Evolutionary conservation across 768 basidiomycete species (phyloP).

Genomic region (Leccinum barrowsii): DNA sequence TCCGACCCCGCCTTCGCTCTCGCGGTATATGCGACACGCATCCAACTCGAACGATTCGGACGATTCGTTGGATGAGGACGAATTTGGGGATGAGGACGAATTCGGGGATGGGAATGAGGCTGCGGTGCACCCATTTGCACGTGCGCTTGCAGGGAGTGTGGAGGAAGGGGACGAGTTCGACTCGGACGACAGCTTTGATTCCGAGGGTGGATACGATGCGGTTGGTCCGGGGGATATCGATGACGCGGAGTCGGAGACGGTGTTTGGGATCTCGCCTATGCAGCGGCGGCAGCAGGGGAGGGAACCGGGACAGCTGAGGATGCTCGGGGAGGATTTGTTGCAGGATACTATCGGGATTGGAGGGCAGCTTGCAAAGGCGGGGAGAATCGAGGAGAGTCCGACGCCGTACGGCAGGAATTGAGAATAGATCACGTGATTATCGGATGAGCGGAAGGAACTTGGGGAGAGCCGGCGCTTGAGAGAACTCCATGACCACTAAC

Average conservation of each 20-base stretch:
- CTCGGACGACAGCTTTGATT: slow-evolving; percentile 48
- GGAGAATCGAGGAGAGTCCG: slow-evolving; percentile 61
- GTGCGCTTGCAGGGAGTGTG: slow-evolving; percentile 25
- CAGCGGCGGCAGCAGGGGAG: slow-evolving; percentile 35
- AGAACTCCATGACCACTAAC: neutral
- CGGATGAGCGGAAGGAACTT: slow-evolving; percentile 26
- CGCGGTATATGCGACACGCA: slow-evolving; percentile 52
- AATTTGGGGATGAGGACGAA: slow-evolving; percentile 35
- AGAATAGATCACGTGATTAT: slow-evolving; percentile 18
- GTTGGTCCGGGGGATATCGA: neutral
- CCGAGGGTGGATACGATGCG: slow-evolving; percentile 35
- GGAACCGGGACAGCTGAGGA: slow-evolving; percentile 37
- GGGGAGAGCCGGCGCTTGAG: neutral
- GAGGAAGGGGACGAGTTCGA: slow-evolving; percentile 41
- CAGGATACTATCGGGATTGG: slow-evolving; percentile 64
- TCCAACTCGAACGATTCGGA: slow-evolving; percentile 59
- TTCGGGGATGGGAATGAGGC: slow-evolving; percentile 36
- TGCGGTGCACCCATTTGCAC: slow-evolving; percentile 60
- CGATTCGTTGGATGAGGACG: slow-evolving; percentile 52
- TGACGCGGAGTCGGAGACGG: slow-evolving; percentile 44
- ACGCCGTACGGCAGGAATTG: slow-evolving; percentile 43
- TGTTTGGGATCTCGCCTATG: slow-evolving; percentile 66
- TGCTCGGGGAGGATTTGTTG: slow-evolving; percentile 62
- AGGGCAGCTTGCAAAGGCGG: slow-evolving; percentile 44
- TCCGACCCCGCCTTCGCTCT: slow-evolving; percentile 67